A percentile compares a stretch with the other conserved stretches of the same genome.
phyloP scores from a whole-genome alignment of 108 stramenopile genomes.

The Conticribra weissflogii region DNA sequence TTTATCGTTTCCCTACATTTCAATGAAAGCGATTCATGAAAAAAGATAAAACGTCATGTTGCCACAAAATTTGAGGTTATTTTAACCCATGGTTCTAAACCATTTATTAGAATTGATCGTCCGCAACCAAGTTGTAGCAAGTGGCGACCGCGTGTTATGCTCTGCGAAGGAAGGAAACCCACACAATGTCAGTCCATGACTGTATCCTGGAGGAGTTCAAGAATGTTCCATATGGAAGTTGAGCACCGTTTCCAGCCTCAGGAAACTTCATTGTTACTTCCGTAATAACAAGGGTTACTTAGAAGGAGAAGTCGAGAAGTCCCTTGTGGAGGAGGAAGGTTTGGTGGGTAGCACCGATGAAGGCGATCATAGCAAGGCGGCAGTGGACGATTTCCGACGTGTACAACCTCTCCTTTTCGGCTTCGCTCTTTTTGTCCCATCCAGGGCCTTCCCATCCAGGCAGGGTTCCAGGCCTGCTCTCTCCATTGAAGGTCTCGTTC shows the following conservation, averaged over 20 bases:
- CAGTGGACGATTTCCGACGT: conserved; percentile 82
- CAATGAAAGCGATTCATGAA: too few species aligned
- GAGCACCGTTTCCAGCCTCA: neutral
- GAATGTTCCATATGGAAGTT: neutral
- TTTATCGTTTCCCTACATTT: too few species aligned
- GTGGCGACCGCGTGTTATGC: neutral
- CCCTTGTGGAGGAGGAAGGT: conserved; percentile 84
- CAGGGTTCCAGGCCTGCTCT: conserved; percentile 80
- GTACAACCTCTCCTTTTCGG: conserved; percentile 52
- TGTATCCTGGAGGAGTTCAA: neutral
- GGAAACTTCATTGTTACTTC: neutral
- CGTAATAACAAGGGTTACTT: neutral
- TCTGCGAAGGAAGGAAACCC: neutral
- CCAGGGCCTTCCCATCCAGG: conserved; percentile 61
- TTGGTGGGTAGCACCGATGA: conserved; percentile 81
- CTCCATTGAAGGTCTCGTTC: conserved; percentile 71
- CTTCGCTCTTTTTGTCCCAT: conserved; percentile 48
- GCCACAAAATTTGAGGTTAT: neutral
- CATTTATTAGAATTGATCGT: neutral
- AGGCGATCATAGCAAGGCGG: conserved; percentile 93
- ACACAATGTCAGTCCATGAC: neutral
- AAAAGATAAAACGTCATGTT: too few species aligned
- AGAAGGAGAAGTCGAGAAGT: conserved; percentile 59
- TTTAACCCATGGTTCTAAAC: neutral
- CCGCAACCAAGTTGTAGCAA: neutral